These are phyloP conservation scores for Malassezia caprae DNA, from an alignment of 1,284 basidiomycete genomes.

Conservation along the genomic window DNA sequence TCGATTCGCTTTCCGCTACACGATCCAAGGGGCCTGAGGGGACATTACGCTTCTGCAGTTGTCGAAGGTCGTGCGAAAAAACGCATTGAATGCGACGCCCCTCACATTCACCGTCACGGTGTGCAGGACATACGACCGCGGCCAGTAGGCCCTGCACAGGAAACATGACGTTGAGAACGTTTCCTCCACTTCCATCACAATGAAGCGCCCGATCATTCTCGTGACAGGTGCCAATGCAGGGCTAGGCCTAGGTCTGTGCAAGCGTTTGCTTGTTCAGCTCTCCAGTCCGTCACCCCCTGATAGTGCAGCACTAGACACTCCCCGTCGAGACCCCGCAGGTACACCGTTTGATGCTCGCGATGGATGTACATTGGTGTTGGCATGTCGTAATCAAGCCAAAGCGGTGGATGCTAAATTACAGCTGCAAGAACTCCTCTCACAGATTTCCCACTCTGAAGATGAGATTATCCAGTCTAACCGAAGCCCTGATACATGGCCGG, in stretches of 20 bases:
- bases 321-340: constrained; percentile 16
- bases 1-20: neutral
- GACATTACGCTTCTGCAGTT: neutral
- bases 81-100: constrained; percentile 21
- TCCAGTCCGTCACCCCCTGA: constrained; percentile 38
- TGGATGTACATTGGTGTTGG: constrained; percentile 44
- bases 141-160: constrained; percentile 26
- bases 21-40: neutral
- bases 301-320: constrained; percentile 4
- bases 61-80: constrained; percentile 21
- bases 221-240: constrained; percentile 46
- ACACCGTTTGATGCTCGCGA: constrained; percentile 43
- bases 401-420: constrained; percentile 38
- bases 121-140: constrained; percentile 30
- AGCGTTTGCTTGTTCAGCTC: constrained; percentile 45
- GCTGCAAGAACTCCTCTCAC: constrained; percentile 30
- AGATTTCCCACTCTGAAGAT: constrained; percentile 13
- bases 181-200: constrained; percentile 7
- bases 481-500: neutral
- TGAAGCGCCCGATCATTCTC: constrained; percentile 36
- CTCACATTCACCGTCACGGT: constrained; percentile 26
- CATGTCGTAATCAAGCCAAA: constrained; percentile 46
- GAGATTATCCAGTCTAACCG: neutral
- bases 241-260: constrained; percentile 45
- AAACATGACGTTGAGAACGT: constrained; percentile 22